Evolutionary conservation across 495 filamentous ascomycete genomes (phyloP), one percentile per base, ranked within the genome.

Genomic region (Staphylotrichum longicolle): DNA sequence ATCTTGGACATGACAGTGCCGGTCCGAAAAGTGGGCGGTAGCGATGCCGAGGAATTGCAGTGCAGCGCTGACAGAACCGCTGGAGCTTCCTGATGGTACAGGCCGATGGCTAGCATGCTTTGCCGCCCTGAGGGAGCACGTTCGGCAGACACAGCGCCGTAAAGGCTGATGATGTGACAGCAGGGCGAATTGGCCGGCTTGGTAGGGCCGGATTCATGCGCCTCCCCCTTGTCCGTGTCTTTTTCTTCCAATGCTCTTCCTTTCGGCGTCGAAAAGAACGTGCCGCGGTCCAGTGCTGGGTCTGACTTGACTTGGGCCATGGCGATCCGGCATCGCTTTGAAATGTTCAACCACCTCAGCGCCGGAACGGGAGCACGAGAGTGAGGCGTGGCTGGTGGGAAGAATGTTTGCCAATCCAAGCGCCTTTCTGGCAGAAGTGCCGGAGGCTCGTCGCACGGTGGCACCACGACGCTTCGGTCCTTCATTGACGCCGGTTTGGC

Each of bases 151-250:
- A 52, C 34, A 50, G 32, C 35, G 35, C 41, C 51, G 37, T 54
- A 49, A 42, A 42, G 3, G 20, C 53, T 50, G 60, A 27, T 15
- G 48, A 6, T 12, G 35, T 41, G 30, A 30, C 34, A 54, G 51
- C 40, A 46, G 54, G 41, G 33, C 45, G 45, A 8, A 41, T 30
- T 32, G 56, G 56, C 34, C 45, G 45, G 54, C 27, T 46, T 57
- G 33, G 12, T 32, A 45, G 10, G 54, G 61, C 54, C 61, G 44
- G 40, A 48, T 58, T 39, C 62, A 59, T 53, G 50, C 55, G 60
- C 55, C 54, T 57, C 62, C 55, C 40, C 40, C 51, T 54, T 54
- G 51, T 30, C 15, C 4, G 35, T 53, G 50, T 8, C 34, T 6
- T 53, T 7, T 27, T 1, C 20, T 1, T 27, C 20, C 20, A 27